Conservation (phyloP, 257 asterid species). For the Nicotiana sylvestris region DNA sequence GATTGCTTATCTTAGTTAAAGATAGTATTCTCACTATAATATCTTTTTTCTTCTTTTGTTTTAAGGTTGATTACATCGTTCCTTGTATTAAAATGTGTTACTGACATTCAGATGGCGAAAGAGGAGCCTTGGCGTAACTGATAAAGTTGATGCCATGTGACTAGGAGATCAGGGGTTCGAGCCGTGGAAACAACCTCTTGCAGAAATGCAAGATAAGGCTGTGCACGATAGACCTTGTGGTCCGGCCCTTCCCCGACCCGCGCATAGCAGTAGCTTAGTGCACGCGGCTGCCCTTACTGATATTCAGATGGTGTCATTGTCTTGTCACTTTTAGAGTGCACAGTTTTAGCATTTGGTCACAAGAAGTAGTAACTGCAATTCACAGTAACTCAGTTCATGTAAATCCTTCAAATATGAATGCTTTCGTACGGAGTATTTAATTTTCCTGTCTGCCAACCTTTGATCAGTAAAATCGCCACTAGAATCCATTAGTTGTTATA, state of each 20-base stretch:
- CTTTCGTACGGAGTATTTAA: background rate
- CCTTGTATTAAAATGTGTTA: background rate
- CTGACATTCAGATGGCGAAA: background rate
- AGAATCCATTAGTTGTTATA: background rate
- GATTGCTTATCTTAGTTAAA: background rate
- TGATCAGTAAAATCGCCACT: background rate
- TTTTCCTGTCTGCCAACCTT: background rate
- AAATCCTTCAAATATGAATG: background rate
- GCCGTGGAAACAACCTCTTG: no score
- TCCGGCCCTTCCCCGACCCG: no score
- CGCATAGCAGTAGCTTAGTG: no score
- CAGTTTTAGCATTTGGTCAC: background rate
- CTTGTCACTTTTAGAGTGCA: background rate
- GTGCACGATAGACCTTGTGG: no score
- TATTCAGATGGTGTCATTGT: background rate
- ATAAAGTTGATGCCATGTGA: no score
- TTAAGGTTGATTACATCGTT: background rate
- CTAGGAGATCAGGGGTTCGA: no score
- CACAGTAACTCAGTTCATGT: background rate
- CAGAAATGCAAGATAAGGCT: no score
- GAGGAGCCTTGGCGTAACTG: no score
- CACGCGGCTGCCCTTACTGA: background rate
- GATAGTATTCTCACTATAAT: no score
- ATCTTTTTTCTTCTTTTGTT: background rate
- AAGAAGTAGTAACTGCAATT: background rate